Evolutionary conservation across 768 basidiomycete genomes (phyloP).

Genomic region (Hebeloma cylindrosporum): DNA sequence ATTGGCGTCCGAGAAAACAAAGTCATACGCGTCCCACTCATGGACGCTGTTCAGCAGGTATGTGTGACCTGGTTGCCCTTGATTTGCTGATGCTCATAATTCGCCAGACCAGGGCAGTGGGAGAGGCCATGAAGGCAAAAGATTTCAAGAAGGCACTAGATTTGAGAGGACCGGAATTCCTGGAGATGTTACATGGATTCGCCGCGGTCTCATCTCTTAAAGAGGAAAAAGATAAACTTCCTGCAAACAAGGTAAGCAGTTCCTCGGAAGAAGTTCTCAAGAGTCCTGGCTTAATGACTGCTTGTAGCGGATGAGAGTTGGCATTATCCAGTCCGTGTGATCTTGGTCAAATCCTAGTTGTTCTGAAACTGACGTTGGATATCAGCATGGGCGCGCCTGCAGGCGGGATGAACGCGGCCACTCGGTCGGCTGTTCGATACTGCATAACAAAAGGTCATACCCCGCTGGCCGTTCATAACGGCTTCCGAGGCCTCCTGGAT

Average conservation of each 20-base stretch:
- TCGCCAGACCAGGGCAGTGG: conserved; percentile 79
- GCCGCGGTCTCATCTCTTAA: conserved; percentile 65
- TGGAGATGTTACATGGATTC: conserved; percentile 87
- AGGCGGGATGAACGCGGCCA: conserved; percentile 98
- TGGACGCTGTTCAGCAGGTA: conserved; percentile 92
- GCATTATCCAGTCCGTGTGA: conserved; percentile 79
- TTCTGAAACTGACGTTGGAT: background rate
- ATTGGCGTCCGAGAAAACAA: conserved; percentile 96
- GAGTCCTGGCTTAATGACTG: conserved; percentile 12
- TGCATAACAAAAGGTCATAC: conserved; percentile 91
- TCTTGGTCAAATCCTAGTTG: background rate
- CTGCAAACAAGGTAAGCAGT: conserved; percentile 43
- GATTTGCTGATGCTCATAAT: conserved; percentile 5
- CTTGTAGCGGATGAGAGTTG: conserved; percentile 69
- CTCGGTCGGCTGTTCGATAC: conserved; percentile 90
- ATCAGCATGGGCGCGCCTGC: conserved; percentile 92
- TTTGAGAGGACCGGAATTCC: conserved; percentile 89
- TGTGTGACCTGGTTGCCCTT: background rate
- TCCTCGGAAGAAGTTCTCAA: conserved; percentile 1
- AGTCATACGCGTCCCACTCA: conserved; percentile 84
- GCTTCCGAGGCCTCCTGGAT: conserved; percentile 92
- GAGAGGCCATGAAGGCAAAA: conserved; percentile 74
- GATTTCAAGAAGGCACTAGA: conserved; percentile 88
- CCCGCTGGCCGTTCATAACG: conserved; percentile 92
- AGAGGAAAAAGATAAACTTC: conserved; percentile 48